These are phyloP conservation scores for Pascua sp. DNA, from an alignment of 1,284 basidiomycete species.

Conservation along the genomic window DNA sequence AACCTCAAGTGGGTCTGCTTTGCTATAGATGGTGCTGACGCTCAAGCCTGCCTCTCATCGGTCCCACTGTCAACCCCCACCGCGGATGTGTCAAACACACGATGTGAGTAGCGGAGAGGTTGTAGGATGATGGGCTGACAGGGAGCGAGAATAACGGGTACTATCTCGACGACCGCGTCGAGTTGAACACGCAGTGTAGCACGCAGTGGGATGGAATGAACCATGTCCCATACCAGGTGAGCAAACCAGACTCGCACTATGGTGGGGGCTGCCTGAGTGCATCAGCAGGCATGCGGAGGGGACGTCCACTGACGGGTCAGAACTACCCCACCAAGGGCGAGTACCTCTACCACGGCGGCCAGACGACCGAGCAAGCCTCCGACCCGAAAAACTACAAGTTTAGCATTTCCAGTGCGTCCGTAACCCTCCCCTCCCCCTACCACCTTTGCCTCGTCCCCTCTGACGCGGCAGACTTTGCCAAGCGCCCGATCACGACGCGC, in stretches of 20 bases:
- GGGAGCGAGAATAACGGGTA: conserved; percentile 16
- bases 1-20: conserved; percentile 30
- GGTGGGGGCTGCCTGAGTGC: too few relatives aligned
- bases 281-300: background rate
- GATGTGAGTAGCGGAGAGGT: conserved; percentile 18
- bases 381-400: conserved; percentile 5
- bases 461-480: conserved; percentile 11
- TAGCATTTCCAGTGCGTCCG: conserved; percentile 14
- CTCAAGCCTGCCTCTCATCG: conserved; percentile 13
- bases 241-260: background rate
- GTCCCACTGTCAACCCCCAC: conserved; percentile 4
- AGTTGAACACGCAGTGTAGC: conserved; percentile 48
- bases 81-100: conserved; percentile 16
- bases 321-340: conserved; percentile 15
- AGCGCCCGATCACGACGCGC: conserved; percentile 16
- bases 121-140: background rate
- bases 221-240: conserved; percentile 38
- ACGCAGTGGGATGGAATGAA: conserved; percentile 50
- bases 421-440: background rate
- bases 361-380: conserved; percentile 6
- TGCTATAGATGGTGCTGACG: background rate
- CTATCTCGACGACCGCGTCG: conserved; percentile 37
- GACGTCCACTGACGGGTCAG: background rate
- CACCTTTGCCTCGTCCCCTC: background rate
- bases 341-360: conserved; percentile 14